A percentile compares a stretch with the other conserved stretches of the same genome.
phyloP scores from a whole-genome alignment of 371 early-diverging fungal genomes.

The Mortierella sp. region DNA sequence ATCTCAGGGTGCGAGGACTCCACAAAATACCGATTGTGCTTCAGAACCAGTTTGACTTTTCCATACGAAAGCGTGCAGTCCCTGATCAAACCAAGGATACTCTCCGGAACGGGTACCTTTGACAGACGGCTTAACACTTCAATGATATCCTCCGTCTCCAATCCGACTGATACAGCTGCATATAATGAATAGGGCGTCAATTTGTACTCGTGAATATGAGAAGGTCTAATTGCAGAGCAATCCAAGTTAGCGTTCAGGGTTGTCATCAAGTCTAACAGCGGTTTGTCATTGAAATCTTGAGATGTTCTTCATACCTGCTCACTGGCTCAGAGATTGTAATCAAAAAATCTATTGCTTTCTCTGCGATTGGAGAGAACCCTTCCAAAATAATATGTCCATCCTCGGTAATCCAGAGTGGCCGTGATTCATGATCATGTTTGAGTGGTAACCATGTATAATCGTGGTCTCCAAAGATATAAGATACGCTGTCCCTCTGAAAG shows the following conservation, averaged over 20 bases:
- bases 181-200: constrained; percentile 98
- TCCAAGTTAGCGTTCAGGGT: background rate
- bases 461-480: constrained; percentile 75
- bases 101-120: constrained; percentile 91
- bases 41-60: constrained; percentile 97
- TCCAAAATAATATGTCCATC: constrained; percentile 97
- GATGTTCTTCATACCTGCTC: constrained; percentile 69
- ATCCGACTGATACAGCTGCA: constrained; percentile 99
- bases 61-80: constrained; percentile 96
- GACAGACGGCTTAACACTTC: constrained; percentile 93
- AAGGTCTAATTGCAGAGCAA: constrained; percentile 74
- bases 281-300: background rate
- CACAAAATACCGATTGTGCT: constrained; percentile 95
- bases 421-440: constrained; percentile 88
- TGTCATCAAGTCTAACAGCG: background rate
- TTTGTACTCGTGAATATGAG: constrained; percentile 98
- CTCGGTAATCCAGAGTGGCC: constrained; percentile 97
- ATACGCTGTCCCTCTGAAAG: constrained; percentile 63
- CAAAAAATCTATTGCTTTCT: constrained; percentile 98
- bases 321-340: constrained; percentile 99
- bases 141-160: constrained; percentile 97
- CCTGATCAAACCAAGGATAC: constrained; percentile 89
- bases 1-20: constrained; percentile 92
- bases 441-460: constrained; percentile 85
- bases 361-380: constrained; percentile 94